Percentiles rank a stretch among this genome's conserved stretches.
phyloP scores from a whole-genome alignment of 2,329 filamentous ascomycete species.

The Pseudonectria buxi region DNA sequence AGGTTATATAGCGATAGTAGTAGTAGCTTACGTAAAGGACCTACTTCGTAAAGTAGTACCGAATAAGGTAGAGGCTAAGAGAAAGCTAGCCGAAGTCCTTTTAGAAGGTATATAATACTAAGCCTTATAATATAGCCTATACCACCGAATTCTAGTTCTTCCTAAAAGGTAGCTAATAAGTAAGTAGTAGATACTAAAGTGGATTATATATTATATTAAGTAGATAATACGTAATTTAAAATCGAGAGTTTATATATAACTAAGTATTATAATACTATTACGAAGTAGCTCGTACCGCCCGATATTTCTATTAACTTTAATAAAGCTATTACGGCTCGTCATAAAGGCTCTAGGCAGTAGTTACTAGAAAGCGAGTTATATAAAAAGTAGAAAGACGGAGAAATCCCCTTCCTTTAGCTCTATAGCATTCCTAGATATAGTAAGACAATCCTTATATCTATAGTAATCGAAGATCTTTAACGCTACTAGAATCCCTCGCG shows the following conservation, averaged over 20 bases:
- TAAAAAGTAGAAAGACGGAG: slow-evolving; percentile 8
- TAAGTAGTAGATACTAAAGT: too few relatives aligned
- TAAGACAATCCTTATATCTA: slow-evolving; percentile 13
- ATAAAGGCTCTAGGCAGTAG: slow-evolving; percentile 9
- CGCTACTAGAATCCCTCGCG: not conserved
- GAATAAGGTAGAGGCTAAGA: slow-evolving; percentile 7
- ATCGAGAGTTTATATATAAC: too few relatives aligned
- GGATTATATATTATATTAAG: too few relatives aligned
- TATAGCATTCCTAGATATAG: slow-evolving; percentile 11
- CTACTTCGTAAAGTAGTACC: slow-evolving; percentile 11
- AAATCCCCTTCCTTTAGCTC: slow-evolving; percentile 13
- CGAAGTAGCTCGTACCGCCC: too few relatives aligned
- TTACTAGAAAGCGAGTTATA: slow-evolving; percentile 6
- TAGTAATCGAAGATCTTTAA: slow-evolving; percentile 7
- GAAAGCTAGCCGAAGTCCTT: slow-evolving; percentile 2
- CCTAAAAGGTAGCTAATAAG: too few relatives aligned
- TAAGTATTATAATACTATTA: too few relatives aligned
- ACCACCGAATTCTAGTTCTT: too few relatives aligned
- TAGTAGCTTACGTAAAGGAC: slow-evolving; percentile 24
- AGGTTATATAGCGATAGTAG: slow-evolving; percentile 23
- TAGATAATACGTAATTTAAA: too few relatives aligned
- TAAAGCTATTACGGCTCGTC: too few relatives aligned
- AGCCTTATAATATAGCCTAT: too few relatives aligned
- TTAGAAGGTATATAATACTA: too few relatives aligned
- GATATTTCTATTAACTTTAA: too few relatives aligned